A percentile compares a stretch with the other conserved stretches of the same genome.
Conservation (phyloP, 768 basidiomycete species). For the Galerina marginata region DNA sequence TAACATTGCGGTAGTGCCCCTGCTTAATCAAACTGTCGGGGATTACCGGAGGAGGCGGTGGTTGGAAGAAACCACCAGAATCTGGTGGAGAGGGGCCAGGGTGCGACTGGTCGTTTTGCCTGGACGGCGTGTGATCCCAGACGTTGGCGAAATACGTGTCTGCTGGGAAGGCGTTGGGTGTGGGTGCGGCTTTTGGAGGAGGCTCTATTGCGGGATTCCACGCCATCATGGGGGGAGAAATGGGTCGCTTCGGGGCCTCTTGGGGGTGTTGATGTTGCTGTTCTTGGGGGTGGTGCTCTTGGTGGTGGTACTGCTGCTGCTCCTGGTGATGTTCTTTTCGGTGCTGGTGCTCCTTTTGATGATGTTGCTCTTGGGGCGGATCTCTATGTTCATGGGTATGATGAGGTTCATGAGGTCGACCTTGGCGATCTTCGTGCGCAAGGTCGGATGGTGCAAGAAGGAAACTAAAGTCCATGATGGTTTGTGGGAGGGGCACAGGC, state of each 20-base stretch:
- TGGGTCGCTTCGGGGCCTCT: constrained; percentile 46
- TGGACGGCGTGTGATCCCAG: constrained; percentile 74
- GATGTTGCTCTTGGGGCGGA: constrained; percentile 25
- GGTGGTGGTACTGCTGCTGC: constrained; percentile 8
- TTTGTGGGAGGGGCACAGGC: constrained; percentile 22
- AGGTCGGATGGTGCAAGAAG: constrained; percentile 23
- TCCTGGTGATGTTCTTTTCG: constrained; percentile 14
- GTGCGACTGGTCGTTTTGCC: constrained; percentile 44
- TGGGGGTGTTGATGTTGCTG: constrained; percentile 18
- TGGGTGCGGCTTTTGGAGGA: constrained; percentile 68
- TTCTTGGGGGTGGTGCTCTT: constrained; percentile 14
- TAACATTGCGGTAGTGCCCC: constrained; percentile 75
- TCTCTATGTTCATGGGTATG: constrained; percentile 21
- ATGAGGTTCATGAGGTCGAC: constrained; percentile 20
- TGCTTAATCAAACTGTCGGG: constrained; percentile 71
- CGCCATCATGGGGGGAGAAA: constrained; percentile 67
- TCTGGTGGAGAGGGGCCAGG: constrained; percentile 40
- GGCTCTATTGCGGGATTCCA: constrained; percentile 87
- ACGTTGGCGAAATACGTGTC: constrained; percentile 83
- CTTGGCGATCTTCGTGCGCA: constrained; percentile 23
- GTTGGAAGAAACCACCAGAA: constrained; percentile 60
- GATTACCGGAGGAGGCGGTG: constrained; percentile 64
- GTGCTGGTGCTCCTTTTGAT: constrained; percentile 11
- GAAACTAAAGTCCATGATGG: constrained; percentile 31
- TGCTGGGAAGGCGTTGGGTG: constrained; percentile 64